These are phyloP conservation scores for Globisporangium recalcitrans DNA, from an alignment of 352 stramenopile species.

Conservation along the genomic window DNA sequence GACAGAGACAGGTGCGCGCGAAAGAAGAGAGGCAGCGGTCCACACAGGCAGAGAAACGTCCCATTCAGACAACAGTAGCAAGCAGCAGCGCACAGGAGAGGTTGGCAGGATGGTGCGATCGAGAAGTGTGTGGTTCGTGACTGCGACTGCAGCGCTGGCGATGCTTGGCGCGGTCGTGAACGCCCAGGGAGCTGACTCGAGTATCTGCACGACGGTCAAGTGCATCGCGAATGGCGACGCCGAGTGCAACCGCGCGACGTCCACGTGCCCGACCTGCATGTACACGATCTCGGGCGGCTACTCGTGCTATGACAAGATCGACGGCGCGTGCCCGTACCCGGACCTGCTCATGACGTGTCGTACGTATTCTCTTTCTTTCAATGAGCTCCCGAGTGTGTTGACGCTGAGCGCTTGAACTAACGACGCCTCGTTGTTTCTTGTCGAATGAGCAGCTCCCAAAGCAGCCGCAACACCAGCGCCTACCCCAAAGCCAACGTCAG, in stretches of 20 bases:
- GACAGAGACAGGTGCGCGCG: not conserved
- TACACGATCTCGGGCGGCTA: conserved; percentile 58
- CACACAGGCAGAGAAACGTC: not conserved
- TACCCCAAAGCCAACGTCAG: not conserved
- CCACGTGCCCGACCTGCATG: conserved; percentile 54
- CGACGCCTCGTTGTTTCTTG: not conserved
- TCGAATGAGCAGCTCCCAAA: conserved; percentile 6
- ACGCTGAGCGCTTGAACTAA: not conserved
- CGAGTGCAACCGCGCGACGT: conserved; percentile 37
- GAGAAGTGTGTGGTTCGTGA: not conserved
- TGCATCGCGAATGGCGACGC: conserved; percentile 59
- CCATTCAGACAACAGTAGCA: too few species aligned
- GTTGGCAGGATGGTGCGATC: not conserved
- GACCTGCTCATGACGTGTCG: conserved; percentile 29
- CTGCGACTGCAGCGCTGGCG: not conserved
- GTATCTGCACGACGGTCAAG: conserved; percentile 34
- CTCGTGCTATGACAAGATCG: conserved; percentile 62
- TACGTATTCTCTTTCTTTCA: conserved; percentile 10
- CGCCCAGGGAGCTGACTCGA: conserved; percentile 13
- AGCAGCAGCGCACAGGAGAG: not conserved
- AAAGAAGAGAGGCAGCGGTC: not conserved
- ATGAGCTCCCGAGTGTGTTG: too few species aligned
- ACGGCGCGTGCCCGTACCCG: conserved; percentile 32
- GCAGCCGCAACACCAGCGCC: not conserved
- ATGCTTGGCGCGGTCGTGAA: conserved; percentile 1